Base-by-base conservation (phyloP, 192 early-diverging fungal species). In the Rhizophagus sp. region DNA sequence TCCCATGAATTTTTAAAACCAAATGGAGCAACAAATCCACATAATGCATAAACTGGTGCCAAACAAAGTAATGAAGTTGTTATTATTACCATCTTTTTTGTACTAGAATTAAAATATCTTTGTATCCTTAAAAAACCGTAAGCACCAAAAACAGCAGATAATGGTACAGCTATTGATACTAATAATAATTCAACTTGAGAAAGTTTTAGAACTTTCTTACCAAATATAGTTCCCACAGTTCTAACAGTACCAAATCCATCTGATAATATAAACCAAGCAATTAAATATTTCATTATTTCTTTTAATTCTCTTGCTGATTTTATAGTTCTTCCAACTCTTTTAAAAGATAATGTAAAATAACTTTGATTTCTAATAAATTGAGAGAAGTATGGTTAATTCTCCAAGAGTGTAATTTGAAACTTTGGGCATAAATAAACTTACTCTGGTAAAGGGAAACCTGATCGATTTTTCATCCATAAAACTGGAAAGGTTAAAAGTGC, bases 251-350 rank as follows among this genome's bases (percentile, higher is more conserved):
- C 89, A 50, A 88, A 87, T 13, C 86, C 91, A 69, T 95, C 94
- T 13, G 91, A 88, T 75, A 91, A 88, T 73, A 94, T 85, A 79
- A 93, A 94, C 88, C 91, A 95, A 6, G 91, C 87, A 11, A 93
- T 61, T 11, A 95, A 83, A 82, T 92, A 93, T 70, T 87, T 82
- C 82, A 93, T 91, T 2, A 88, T 84, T 30, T 89, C 82, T 33
- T 84, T 67, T 19, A 94, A 84, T 70, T 87, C 79, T 39, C 83
- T 81, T n/a, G 88, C 88, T 64, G 86, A 75, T 22, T 64, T 34
- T 19, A 87, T 39, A 4, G 80, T 84, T 70, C 74, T 82, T 30
- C 78, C 83, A 73, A 81, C 62, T 25, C 86, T 82, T 39, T 79
- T 83, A 78, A 83, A 87, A 4, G 86, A 85, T 67, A 82, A 87